Evolutionary conservation across 1,139 yeast genomes (phyloP).

Genomic region (Scheffersomyces titani): DNA sequence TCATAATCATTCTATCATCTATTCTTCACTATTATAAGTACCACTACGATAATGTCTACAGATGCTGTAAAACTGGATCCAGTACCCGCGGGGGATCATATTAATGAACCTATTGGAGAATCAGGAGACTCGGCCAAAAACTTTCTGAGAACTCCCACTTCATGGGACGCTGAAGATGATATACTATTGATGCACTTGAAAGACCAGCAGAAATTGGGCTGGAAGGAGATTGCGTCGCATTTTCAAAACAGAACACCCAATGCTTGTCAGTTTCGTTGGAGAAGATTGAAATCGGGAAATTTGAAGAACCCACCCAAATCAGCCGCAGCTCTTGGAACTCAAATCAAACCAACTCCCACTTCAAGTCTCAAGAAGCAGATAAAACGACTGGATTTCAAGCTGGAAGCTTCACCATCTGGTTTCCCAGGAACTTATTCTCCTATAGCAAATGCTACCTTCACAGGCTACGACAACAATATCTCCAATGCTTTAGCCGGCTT

Average conservation of each 20-base stretch:
- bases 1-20: background rate
- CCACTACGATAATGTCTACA: background rate
- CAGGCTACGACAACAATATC: constrained; percentile 46
- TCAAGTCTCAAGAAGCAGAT: constrained; percentile 22
- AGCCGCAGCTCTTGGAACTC: constrained; percentile 25
- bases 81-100: background rate
- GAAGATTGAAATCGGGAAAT: constrained; percentile 66
- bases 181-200: constrained; percentile 65
- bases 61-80: background rate
- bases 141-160: constrained; percentile 56
- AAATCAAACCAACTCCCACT: constrained; percentile 9
- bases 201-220: constrained; percentile 70
- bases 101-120: background rate
- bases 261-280: constrained; percentile 81
- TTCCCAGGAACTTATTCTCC: constrained; percentile 40
- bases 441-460: constrained; percentile 38
- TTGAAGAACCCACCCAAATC: constrained; percentile 58
- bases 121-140: constrained; percentile 8
- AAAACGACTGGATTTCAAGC: constrained; percentile 19
- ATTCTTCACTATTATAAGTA: background rate
- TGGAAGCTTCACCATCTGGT: constrained; percentile 16
- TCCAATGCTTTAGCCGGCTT: constrained; percentile 50
- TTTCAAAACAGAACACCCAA: constrained; percentile 72
- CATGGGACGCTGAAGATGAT: constrained; percentile 80
- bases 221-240: constrained; percentile 75